Evolutionary conservation across 1,139 yeast species (phyloP).

Genomic region (Geotrichum candidum): DNA sequence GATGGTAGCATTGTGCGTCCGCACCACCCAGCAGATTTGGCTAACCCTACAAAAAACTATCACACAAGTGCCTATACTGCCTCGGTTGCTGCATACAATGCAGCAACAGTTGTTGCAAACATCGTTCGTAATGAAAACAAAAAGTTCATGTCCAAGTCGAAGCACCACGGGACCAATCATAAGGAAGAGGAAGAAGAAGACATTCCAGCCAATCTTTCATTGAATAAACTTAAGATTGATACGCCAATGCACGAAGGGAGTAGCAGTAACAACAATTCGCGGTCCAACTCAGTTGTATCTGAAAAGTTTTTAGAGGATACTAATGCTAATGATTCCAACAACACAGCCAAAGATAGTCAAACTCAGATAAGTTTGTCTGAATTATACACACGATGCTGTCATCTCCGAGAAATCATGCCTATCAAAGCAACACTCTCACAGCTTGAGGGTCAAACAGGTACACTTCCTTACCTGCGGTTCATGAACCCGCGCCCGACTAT

Average conservation of each 20-base stretch:
- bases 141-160: background rate
- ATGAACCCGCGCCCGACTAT: slow-evolving; percentile 87
- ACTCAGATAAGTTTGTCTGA: slow-evolving; percentile 49
- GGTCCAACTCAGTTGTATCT: background rate
- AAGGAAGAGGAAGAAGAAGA: slow-evolving; percentile 5
- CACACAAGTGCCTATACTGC: slow-evolving; percentile 33
- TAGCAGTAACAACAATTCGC: background rate
- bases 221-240: background rate
- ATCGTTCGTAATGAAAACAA: slow-evolving; percentile 20
- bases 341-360: slow-evolving; percentile 32
- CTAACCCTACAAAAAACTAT: slow-evolving; percentile 13
- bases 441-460: slow-evolving; percentile 66
- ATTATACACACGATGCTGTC: slow-evolving; percentile 90
- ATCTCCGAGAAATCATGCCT: slow-evolving; percentile 83
- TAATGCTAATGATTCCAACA: background rate
- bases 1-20: slow-evolving; percentile 31
- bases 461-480: slow-evolving; percentile 69
- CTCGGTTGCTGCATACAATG: slow-evolving; percentile 29
- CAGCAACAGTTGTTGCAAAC: slow-evolving; percentile 33
- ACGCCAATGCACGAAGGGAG: slow-evolving; percentile 7
- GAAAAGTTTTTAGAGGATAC: background rate
- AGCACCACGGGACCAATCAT: background rate
- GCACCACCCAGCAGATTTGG: slow-evolving; percentile 25
- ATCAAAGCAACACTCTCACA: slow-evolving; percentile 88
- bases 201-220: background rate